These are phyloP conservation scores for Candida odintsovae DNA, from an alignment of 805 yeast genomes.

Conservation along the genomic window DNA sequence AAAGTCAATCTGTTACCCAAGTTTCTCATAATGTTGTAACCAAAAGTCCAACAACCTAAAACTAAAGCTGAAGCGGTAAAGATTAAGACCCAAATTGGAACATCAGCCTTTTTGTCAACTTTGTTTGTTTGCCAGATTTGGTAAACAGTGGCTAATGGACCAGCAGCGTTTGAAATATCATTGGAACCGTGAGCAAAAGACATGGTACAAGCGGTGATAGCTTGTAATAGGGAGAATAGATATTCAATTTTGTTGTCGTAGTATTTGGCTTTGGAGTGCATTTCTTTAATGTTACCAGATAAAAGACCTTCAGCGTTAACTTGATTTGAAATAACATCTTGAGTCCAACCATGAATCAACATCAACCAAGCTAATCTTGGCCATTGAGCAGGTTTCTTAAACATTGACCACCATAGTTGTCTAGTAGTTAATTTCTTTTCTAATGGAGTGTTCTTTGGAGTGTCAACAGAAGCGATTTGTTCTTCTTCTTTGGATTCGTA, in stretches of 20 bases:
- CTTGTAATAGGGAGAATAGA: conserved; percentile 62
- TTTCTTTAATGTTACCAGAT: conserved; percentile 39
- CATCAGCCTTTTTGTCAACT: conserved; percentile 41
- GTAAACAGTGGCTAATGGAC: conserved; percentile 66
- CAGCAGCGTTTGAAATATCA: conserved; percentile 74
- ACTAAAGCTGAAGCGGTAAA: conserved; percentile 64
- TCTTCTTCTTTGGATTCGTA: conserved; percentile 18
- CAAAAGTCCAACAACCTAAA: conserved; percentile 65
- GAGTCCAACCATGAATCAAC: conserved; percentile 53
- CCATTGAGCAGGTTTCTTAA: conserved; percentile 49
- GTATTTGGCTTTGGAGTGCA: conserved; percentile 56
- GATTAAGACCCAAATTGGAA: conserved; percentile 68
- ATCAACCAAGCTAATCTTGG: conserved; percentile 43
- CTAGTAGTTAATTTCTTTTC: conserved; percentile 30
- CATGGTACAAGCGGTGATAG: conserved; percentile 71
- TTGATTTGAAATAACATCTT: conserved; percentile 55
- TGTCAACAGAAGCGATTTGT: background rate
- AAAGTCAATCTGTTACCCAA: conserved; percentile 70
- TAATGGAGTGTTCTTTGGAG: conserved; percentile 12
- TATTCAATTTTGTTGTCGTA: conserved; percentile 69
- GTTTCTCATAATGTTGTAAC: conserved; percentile 63
- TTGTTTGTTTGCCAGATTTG: conserved; percentile 51
- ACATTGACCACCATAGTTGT: conserved; percentile 31
- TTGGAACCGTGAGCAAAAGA: conserved; percentile 82
- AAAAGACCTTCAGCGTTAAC: conserved; percentile 31